Percentiles rank a stretch among this genome's conserved stretches.
These are phyloP conservation scores for Chlorella sp. DNA, from an alignment of 139 green algal species.

Conservation along the genomic window DNA sequence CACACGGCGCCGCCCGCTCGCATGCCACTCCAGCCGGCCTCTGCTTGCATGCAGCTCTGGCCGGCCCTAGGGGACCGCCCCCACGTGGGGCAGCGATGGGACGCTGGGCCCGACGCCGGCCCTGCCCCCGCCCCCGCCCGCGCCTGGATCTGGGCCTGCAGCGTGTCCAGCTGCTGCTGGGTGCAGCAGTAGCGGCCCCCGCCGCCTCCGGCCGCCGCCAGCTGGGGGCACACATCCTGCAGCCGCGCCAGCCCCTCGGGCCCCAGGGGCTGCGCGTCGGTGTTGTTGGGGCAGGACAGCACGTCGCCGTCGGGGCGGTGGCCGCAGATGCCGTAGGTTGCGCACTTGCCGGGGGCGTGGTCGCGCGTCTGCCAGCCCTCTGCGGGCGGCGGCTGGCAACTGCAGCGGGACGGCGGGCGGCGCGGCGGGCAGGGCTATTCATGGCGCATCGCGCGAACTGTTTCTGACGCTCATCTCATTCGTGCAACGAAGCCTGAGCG, in stretches of 20 bases:
- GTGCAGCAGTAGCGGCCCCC: constrained; percentile 75
- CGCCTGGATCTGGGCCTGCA: constrained; percentile 65
- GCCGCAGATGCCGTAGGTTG: constrained; percentile 53
- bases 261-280: constrained; percentile 14
- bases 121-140: too few relatives aligned
- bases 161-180: constrained; percentile 72
- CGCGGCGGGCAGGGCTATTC: too few relatives aligned
- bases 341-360: constrained; percentile 23
- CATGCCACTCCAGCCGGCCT: too few relatives aligned
- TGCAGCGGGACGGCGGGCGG: neutral
- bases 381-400: neutral
- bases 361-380: constrained; percentile 19
- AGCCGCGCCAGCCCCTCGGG: constrained; percentile 33
- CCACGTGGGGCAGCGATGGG: too few relatives aligned
- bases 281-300: constrained; percentile 71
- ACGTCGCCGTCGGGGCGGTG: constrained; percentile 65
- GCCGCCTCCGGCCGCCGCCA: constrained; percentile 55
- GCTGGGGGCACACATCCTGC: constrained; percentile 64
- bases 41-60: too few relatives aligned
- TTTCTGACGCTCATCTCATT: too few relatives aligned
- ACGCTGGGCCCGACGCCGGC: too few relatives aligned
- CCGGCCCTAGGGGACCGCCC: too few relatives aligned
- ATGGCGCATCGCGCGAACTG: neutral
- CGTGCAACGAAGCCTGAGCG: constrained; percentile 17
- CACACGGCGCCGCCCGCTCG: too few relatives aligned